Percentiles rank a stretch among this genome's conserved stretches.
phyloP scores from a whole-genome alignment of 2,329 filamentous ascomycete species.

The Cryphonectria carpinicola region DNA sequence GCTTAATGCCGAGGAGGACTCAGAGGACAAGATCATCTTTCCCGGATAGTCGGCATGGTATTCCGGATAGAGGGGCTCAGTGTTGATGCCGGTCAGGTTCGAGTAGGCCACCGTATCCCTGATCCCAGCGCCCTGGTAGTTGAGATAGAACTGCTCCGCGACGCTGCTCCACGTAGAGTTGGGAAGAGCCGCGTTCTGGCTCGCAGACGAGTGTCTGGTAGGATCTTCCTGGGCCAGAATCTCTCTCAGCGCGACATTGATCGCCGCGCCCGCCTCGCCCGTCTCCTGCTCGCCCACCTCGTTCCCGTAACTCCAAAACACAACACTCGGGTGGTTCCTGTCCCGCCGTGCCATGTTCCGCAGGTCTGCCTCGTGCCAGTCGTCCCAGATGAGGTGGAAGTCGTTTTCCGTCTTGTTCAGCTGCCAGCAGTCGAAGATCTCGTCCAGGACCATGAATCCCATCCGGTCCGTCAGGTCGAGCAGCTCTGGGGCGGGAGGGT shows the following conservation, averaged over 20 bases:
- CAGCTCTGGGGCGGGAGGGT: constrained; percentile 55
- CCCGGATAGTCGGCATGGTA: constrained; percentile 51
- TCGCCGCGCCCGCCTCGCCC: constrained; percentile 37
- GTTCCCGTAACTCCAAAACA: constrained; percentile 59
- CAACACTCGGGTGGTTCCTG: constrained; percentile 57
- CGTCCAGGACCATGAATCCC: constrained; percentile 56
- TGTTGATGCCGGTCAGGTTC: constrained; percentile 34
- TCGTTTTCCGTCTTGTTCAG: constrained; percentile 51
- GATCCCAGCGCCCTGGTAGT: constrained; percentile 59
- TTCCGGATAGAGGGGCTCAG: constrained; percentile 40
- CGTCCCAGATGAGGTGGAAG: constrained; percentile 54
- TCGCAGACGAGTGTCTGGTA: constrained; percentile 49
- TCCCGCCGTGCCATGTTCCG: constrained; percentile 57
- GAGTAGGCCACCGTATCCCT: constrained; percentile 34
- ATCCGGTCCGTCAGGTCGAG: constrained; percentile 53
- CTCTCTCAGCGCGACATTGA: constrained; percentile 42
- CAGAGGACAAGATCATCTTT: constrained; percentile 50
- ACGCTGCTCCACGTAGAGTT: constrained; percentile 43
- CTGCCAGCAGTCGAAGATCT: constrained; percentile 59
- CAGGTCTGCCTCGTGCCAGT: constrained; percentile 59
- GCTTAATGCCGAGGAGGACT: constrained; percentile 51
- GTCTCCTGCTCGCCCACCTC: constrained; percentile 54
- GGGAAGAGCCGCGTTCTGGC: constrained; percentile 51
- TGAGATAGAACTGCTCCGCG: constrained; percentile 55
- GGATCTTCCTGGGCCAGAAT: constrained; percentile 52